Percentiles rank a stretch among this genome's conserved stretches.
phyloP scores from a whole-genome alignment of 1,284 basidiomycete species.

The Melampsora americana region DNA sequence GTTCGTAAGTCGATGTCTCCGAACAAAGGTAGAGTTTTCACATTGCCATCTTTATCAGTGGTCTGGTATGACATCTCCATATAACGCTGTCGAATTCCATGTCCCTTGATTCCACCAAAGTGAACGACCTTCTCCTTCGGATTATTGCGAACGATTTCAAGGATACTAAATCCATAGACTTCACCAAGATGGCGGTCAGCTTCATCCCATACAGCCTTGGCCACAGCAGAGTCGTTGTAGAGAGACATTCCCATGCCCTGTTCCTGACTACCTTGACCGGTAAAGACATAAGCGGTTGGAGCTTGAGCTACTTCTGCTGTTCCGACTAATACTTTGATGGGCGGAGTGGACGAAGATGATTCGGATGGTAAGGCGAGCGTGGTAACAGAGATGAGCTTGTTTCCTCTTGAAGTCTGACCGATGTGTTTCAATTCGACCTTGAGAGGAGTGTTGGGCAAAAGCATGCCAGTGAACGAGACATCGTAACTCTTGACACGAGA shows the following conservation, averaged over 20 bases:
- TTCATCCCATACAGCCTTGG: slow-evolving; percentile 92
- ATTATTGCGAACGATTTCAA: slow-evolving; percentile 97
- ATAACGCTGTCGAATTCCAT: slow-evolving; percentile 93
- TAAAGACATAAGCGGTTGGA: slow-evolving; percentile 93
- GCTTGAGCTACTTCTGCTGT: slow-evolving; percentile 89
- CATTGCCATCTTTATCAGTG: slow-evolving; percentile 73
- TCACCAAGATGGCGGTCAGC: slow-evolving; percentile 88
- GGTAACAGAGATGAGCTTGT: slow-evolving; percentile 85
- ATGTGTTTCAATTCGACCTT: slow-evolving; percentile 82
- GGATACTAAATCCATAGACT: slow-evolving; percentile 94
- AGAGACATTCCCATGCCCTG: slow-evolving; percentile 99
- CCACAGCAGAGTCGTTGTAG: slow-evolving; percentile 85
- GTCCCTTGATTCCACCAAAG: slow-evolving; percentile 97
- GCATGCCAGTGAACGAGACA: slow-evolving; percentile 92
- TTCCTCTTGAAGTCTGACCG: slow-evolving; percentile 81
- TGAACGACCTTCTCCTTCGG: slow-evolving; percentile 96
- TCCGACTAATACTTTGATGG: slow-evolving; percentile 76
- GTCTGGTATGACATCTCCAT: slow-evolving; percentile 99
- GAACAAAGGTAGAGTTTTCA: slow-evolving; percentile 90
- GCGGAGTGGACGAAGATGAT: slow-evolving; percentile 44
- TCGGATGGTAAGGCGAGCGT: slow-evolving; percentile 80
- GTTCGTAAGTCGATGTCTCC: slow-evolving; percentile 76
- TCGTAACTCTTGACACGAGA: slow-evolving; percentile 87
- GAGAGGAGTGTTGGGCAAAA: slow-evolving; percentile 86
- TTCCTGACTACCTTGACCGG: slow-evolving; percentile 97